Evolutionary conservation across 2,329 filamentous ascomycete genomes (phyloP), one percentile per base, ranked within the genome.

Genomic region (Cladophialophora bantiana): DNA sequence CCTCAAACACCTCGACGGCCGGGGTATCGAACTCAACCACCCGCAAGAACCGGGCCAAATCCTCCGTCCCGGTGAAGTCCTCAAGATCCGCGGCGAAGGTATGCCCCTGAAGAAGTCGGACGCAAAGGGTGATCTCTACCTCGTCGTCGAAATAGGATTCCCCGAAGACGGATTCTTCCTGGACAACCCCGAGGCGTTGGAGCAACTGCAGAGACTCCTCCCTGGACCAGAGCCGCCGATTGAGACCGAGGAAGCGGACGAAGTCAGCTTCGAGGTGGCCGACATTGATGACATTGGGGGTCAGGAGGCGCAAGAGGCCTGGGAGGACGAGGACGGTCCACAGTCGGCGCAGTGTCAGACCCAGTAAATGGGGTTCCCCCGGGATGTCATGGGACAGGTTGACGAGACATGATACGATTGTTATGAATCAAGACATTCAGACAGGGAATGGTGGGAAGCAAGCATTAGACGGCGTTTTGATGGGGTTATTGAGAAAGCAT

Each of bases 31-130:
- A 65, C 84, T 99, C 55, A 85, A 89, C 62, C 90, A 95, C 71
- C 88, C 91, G 15, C 88, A 90, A 74, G 85, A 89, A 31, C 87
- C 89, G 70, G 94, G 94, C 72, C 90, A 94, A 77, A 85, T 98
- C 59, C 81, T 99, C 40, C 88, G 89, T 32, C 94, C 95, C 0
- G 90, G 89, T 32, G 92, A 99, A 76, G 87, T 94, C 7, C 84
- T 99, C 73, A 97, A 93, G 82, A 83, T 99, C 0, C 79, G 85
- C 1, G 93, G 93, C 32, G 95, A 99, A 81, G 95, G 95, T 67
- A 99, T 99, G 95, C 95, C 95, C 1, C 79, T 89, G 73, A 97
- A 97, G 85, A 89, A 89, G 65, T 92, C 90, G 70, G 95, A 99
- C 45, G 76, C 82, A 4, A 93, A 88, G 76, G 95, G 95, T 52